These are phyloP conservation scores for Aspergillus funiculosus DNA, from an alignment of 495 filamentous ascomycete genomes.

Conservation along the genomic window DNA sequence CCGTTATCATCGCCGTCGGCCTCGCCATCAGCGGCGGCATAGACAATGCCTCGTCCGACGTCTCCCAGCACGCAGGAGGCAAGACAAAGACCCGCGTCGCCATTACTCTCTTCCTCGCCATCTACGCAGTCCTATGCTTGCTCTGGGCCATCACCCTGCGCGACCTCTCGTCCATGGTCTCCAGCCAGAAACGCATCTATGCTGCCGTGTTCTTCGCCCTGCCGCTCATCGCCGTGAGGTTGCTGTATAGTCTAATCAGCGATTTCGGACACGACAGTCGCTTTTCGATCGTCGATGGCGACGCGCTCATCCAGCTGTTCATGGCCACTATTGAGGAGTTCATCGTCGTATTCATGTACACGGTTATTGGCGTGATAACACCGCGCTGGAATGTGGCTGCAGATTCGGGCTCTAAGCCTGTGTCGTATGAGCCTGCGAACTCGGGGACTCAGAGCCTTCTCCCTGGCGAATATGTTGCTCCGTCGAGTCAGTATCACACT, in stretches of 20 bases:
- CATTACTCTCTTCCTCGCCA: slow-evolving; percentile 13
- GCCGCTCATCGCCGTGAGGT: slow-evolving; percentile 11
- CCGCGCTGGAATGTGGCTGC: too few species aligned
- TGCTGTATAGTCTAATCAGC: slow-evolving; percentile 16
- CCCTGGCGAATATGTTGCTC: too few species aligned
- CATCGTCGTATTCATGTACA: slow-evolving; percentile 17
- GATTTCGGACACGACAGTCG: slow-evolving; percentile 10
- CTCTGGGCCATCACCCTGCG: slow-evolving; percentile 10
- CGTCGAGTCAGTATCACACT: too few species aligned
- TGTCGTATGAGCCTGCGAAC: too few species aligned
- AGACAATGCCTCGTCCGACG: slow-evolving; percentile 13
- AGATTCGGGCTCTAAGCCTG: too few species aligned
- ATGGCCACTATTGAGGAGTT: slow-evolving; percentile 22
- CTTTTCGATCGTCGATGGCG: slow-evolving; percentile 14
- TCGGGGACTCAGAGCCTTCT: too few species aligned
- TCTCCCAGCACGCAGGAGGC: slow-evolving; percentile 7
- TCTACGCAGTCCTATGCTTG: slow-evolving; percentile 7
- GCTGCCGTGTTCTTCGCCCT: slow-evolving; percentile 11
- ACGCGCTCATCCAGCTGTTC: slow-evolving; percentile 6
- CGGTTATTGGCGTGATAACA: slow-evolving; percentile 11
- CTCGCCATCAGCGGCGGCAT: slow-evolving; percentile 17
- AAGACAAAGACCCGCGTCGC: slow-evolving; percentile 9
- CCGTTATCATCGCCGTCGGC: slow-evolving; percentile 15
- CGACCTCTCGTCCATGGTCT: slow-evolving; percentile 7
- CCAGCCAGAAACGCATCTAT: slow-evolving; percentile 13